Evolutionary conservation across 2,329 filamentous ascomycete species (phyloP).

Genomic region (Neofusicoccum laricinum): DNA sequence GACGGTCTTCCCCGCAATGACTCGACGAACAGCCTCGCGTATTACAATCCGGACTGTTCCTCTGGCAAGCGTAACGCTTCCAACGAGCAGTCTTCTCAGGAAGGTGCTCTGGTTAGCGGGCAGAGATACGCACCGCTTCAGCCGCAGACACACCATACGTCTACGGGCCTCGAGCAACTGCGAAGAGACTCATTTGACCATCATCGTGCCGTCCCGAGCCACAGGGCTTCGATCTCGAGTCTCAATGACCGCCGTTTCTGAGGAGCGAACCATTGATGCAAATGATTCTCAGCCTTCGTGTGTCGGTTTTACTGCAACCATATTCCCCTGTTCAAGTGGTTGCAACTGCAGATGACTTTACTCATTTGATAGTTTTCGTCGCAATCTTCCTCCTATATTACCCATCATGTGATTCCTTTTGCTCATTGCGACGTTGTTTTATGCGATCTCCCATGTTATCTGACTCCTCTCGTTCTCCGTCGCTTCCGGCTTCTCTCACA

Average conservation of each 20-base stretch:
- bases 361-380: neutral
- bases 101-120: slow-evolving; percentile 39
- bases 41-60: slow-evolving; percentile 35
- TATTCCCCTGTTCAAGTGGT: neutral
- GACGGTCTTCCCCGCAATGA: slow-evolving; percentile 24
- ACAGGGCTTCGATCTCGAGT: neutral
- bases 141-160: neutral
- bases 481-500: neutral
- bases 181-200: slow-evolving; percentile 21
- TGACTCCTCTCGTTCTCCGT: neutral
- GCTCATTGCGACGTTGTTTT: too few relatives aligned
- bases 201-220: neutral
- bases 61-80: slow-evolving; percentile 29
- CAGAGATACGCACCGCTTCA: slow-evolving; percentile 36
- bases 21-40: slow-evolving; percentile 38
- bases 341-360: neutral
- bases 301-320: too few relatives aligned
- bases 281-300: neutral
- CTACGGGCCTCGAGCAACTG: slow-evolving; percentile 17
- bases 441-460: neutral
- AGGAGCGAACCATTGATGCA: neutral
- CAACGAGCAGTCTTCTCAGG: slow-evolving; percentile 23
- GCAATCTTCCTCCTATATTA: neutral
- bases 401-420: neutral
- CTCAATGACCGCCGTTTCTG: neutral